Conservation (phyloP, 345 rosid genomes). For the Brassica carinata region DNA sequence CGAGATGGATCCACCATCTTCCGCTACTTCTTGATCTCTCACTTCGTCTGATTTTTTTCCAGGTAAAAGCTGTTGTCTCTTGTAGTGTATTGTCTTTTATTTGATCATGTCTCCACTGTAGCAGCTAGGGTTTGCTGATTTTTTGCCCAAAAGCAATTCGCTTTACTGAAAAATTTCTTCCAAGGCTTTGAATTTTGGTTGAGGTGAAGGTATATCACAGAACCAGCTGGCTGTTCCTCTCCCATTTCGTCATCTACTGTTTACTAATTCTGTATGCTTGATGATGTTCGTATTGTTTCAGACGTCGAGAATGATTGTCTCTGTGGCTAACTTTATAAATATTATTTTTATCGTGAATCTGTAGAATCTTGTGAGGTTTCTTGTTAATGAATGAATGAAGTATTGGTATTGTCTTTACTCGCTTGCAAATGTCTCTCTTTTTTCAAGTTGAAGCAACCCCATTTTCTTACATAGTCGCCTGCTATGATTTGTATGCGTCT, state of each 20-base stretch:
- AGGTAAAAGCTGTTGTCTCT: constrained; percentile 20
- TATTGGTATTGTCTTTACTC: not conserved
- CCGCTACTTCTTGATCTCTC: constrained; percentile 35
- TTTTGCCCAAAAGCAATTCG: not conserved
- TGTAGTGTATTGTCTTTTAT: not conserved
- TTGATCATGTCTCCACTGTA: constrained; percentile 19
- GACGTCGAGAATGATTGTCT: not conserved
- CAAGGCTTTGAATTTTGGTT: constrained; percentile 22
- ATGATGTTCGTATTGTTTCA: no score
- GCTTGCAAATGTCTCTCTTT: not conserved
- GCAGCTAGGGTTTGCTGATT: constrained; percentile 46
- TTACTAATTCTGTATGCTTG: no score
- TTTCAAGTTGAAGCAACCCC: no score
- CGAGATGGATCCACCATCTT: constrained; percentile 48
- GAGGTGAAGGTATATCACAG: no score
- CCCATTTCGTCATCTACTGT: no score
- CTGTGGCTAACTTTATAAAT: not conserved
- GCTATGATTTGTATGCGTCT: not conserved
- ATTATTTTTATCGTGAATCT: no score
- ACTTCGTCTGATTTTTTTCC: constrained; percentile 18
- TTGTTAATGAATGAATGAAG: not conserved
- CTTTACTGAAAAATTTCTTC: not conserved
- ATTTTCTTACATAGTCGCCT: not conserved
- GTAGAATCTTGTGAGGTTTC: not conserved
- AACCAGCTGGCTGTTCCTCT: no score